Conservation (phyloP, 2,329 filamentous ascomycete genomes). For the Penicillium olsonii region DNA sequence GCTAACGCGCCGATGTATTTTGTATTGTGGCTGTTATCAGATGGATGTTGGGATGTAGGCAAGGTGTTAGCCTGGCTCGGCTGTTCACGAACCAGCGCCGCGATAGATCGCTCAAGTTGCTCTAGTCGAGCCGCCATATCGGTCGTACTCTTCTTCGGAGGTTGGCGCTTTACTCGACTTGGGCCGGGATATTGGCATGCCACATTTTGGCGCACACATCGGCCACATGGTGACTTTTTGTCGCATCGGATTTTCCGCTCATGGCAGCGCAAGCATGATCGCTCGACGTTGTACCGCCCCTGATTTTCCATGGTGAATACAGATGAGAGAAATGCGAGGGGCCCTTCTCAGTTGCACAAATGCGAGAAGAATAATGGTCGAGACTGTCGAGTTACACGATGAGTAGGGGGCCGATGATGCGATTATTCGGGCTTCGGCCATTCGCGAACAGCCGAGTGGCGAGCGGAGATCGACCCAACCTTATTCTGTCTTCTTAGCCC, state of each 20-base stretch:
- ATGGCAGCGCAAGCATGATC: conserved; percentile 33
- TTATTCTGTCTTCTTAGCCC: too few species aligned
- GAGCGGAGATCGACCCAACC: background rate
- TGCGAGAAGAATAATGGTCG: too few species aligned
- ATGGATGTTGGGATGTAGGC: background rate
- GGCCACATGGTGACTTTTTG: conserved; percentile 24
- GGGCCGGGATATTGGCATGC: conserved; percentile 28
- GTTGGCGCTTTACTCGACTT: conserved; percentile 20
- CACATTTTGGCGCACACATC: conserved; percentile 21
- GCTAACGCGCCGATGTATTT: background rate
- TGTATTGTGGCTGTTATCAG: background rate
- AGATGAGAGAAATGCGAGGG: background rate
- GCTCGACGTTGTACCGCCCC: conserved; percentile 29
- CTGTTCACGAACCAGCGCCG: conserved; percentile 8
- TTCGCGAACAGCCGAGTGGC: conserved; percentile 6
- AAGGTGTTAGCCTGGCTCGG: background rate
- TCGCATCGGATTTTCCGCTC: conserved; percentile 33
- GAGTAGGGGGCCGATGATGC: background rate
- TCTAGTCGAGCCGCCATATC: conserved; percentile 25
- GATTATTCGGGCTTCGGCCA: conserved; percentile 1
- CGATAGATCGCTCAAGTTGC: conserved; percentile 25
- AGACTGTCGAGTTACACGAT: background rate
- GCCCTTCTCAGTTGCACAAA: too few species aligned
- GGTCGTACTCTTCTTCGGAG: conserved; percentile 18
- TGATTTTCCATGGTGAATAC: conserved; percentile 7